Evolutionary conservation across 2,329 filamentous ascomycete genomes (phyloP).

Genomic region (Cytospora schulzeri): DNA sequence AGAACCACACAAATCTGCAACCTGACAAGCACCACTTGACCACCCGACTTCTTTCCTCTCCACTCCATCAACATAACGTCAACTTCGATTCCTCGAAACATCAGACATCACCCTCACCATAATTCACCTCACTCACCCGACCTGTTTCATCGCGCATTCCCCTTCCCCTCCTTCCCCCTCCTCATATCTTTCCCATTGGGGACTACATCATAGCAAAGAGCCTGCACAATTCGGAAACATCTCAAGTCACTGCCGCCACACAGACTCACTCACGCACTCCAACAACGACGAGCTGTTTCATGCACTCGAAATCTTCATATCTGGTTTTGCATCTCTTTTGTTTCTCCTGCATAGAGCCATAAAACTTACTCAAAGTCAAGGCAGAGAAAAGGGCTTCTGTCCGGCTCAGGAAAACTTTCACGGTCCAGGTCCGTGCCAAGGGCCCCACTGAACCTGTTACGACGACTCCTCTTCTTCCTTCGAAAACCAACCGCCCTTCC

Average conservation of each 20-base stretch:
- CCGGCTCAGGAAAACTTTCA: not conserved
- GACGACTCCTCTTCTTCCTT: not conserved
- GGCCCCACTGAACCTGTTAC: slow-evolving; percentile 9
- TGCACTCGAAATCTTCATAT: not conserved
- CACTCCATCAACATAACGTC: slow-evolving; percentile 1
- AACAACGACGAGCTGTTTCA: not conserved
- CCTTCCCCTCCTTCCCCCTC: not conserved
- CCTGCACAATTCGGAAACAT: not conserved
- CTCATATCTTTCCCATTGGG: not conserved
- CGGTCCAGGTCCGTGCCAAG: not conserved
- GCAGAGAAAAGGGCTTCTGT: not conserved
- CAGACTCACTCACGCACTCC: not conserved
- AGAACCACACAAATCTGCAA: not conserved
- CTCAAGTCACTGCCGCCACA: not conserved
- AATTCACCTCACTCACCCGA: not conserved
- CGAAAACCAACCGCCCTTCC: not conserved
- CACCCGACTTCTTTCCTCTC: slow-evolving; percentile 1
- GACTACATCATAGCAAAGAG: not conserved
- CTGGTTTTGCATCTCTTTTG: not conserved
- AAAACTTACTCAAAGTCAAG: not conserved
- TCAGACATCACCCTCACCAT: not conserved
- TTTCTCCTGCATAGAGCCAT: not conserved
- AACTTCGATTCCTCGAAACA: not conserved
- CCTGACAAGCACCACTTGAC: not conserved
- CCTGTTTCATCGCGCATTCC: not conserved